Conservation (phyloP, 1,139 yeast genomes). For the Saccharomycopsis phalli region DNA sequence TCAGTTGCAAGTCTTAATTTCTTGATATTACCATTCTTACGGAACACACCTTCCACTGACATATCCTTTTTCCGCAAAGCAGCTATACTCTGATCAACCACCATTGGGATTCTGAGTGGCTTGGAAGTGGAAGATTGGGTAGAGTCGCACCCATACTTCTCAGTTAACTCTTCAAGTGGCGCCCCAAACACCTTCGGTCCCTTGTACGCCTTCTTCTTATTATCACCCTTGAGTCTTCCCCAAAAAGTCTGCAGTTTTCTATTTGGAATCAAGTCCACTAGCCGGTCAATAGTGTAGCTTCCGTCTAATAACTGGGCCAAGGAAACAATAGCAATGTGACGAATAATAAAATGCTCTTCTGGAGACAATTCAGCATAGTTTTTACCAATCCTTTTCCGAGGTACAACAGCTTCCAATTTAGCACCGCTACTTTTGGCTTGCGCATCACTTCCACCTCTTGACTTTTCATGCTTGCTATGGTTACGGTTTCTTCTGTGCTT, state of each 20-base stretch:
- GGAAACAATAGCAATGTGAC: constrained; percentile 64
- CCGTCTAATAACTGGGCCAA: constrained; percentile 31
- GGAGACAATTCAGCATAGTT: constrained; percentile 67
- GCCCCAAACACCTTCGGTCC: constrained; percentile 61
- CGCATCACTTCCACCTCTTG: background rate
- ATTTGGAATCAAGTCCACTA: constrained; percentile 45
- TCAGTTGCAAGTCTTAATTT: constrained; percentile 68
- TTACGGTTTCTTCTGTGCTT: constrained; percentile 43
- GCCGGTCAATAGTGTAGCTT: constrained; percentile 40
- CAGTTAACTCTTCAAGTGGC: constrained; percentile 62
- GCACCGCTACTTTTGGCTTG: background rate
- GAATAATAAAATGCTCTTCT: constrained; percentile 51
- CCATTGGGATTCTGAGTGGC: constrained; percentile 70
- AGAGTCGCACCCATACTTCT: constrained; percentile 76
- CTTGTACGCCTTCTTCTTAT: constrained; percentile 28
- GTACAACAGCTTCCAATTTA: constrained; percentile 4
- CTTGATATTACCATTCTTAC: constrained; percentile 93
- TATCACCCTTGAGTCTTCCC: constrained; percentile 50
- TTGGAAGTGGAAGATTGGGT: constrained; percentile 82
- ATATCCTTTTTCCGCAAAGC: constrained; percentile 87
- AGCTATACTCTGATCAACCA: constrained; percentile 77
- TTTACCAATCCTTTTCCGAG: constrained; percentile 28
- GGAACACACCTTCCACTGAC: constrained; percentile 94
- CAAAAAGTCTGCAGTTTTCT: constrained; percentile 59
- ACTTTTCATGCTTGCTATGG: background rate